Conservation (phyloP, 2,329 filamentous ascomycete genomes). For the Anthostomella pinea region DNA sequence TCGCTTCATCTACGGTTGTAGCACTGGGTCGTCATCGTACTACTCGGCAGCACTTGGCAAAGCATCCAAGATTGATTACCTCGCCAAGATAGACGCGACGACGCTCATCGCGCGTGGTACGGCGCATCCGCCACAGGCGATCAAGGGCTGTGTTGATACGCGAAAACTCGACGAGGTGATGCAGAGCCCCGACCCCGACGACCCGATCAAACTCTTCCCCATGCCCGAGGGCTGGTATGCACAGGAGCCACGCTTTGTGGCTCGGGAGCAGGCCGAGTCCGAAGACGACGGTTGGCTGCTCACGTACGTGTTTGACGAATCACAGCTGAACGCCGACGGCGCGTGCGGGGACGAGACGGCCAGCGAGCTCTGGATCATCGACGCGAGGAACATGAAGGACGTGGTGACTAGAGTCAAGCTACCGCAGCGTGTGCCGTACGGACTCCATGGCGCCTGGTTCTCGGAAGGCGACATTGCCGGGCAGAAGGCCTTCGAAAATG, state of each 20-base stretch:
- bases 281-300: conserved; percentile 69
- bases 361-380: conserved; percentile 67
- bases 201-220: conserved; percentile 60
- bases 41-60: conserved; percentile 61
- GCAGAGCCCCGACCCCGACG: conserved; percentile 39
- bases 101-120: conserved; percentile 53
- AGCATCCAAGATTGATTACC: conserved; percentile 62
- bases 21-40: conserved; percentile 49
- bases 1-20: conserved; percentile 66
- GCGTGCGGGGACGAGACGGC: conserved; percentile 42
- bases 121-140: conserved; percentile 39
- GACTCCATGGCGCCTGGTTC: conserved; percentile 64
- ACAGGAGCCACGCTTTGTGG: conserved; percentile 66
- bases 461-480: conserved; percentile 46
- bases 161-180: conserved; percentile 54
- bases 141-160: conserved; percentile 62
- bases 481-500: conserved; percentile 38
- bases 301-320: conserved; percentile 69
- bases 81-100: conserved; percentile 59
- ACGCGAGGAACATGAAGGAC: conserved; percentile 60
- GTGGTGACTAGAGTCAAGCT: conserved; percentile 57
- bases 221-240: conserved; percentile 61
- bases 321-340: conserved; percentile 53
- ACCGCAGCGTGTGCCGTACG: conserved; percentile 68
- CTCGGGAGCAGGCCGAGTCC: conserved; percentile 35